Conservation (phyloP, 805 yeast species). For the Zygoascus ofunaensis region DNA sequence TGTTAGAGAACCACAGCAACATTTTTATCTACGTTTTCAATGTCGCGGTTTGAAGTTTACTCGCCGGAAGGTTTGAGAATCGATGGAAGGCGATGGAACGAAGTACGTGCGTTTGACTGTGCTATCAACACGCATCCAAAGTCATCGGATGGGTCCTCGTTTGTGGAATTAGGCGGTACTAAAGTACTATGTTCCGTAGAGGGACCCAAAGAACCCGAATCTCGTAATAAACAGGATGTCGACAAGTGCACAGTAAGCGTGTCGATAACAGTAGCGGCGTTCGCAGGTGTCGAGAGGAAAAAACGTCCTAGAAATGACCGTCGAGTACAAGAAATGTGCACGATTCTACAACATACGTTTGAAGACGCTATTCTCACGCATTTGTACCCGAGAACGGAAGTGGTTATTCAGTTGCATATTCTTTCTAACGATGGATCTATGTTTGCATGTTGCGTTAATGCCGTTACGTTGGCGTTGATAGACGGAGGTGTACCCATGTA, state of each 20-base stretch:
- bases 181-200: slow-evolving; percentile 75
- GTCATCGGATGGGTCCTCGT: slow-evolving; percentile 80
- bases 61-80: slow-evolving; percentile 79
- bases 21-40: background rate
- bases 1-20: no score
- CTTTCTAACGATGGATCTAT: slow-evolving; percentile 88
- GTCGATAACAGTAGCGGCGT: slow-evolving; percentile 65
- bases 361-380: slow-evolving; percentile 57
- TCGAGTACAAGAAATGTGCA: slow-evolving; percentile 28
- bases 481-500: slow-evolving; percentile 95
- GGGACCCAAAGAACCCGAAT: slow-evolving; percentile 82
- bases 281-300: slow-evolving; percentile 67
- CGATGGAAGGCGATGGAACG: slow-evolving; percentile 95
- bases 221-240: slow-evolving; percentile 37
- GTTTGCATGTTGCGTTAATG: slow-evolving; percentile 68
- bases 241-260: slow-evolving; percentile 53
- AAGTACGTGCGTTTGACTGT: slow-evolving; percentile 72
- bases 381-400: slow-evolving; percentile 73
- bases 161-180: slow-evolving; percentile 85
- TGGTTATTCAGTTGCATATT: slow-evolving; percentile 67
- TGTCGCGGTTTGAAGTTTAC: slow-evolving; percentile 51
- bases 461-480: slow-evolving; percentile 78
- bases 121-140: slow-evolving; percentile 80
- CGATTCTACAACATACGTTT: slow-evolving; percentile 28
- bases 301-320: slow-evolving; percentile 56